Evolutionary conservation across 768 basidiomycete genomes (phyloP).

Genomic region (Clavaria fumosa): DNA sequence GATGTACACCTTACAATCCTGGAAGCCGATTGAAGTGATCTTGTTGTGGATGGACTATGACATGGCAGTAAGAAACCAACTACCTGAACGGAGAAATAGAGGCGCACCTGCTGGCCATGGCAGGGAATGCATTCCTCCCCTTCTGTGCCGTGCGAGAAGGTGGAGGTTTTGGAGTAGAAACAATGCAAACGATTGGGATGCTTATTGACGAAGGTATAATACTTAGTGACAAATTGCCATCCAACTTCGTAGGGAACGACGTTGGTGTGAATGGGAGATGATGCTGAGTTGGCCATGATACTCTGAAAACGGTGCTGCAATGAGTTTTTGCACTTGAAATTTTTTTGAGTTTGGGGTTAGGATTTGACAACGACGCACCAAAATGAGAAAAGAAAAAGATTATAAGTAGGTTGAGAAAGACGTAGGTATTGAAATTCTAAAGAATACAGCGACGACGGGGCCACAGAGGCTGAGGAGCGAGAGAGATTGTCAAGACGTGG

Average conservation of each 20-base stretch:
- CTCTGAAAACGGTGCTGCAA: conserved; percentile 13
- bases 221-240: conserved; percentile 99
- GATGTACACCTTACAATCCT: conserved; percentile 98
- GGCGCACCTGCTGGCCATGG: conserved; percentile 79
- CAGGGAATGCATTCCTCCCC: conserved; percentile 86
- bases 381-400: conserved; percentile 18
- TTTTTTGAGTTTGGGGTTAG: neutral
- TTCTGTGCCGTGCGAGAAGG: conserved; percentile 94
- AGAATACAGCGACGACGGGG: conserved; percentile 21
- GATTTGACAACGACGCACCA: neutral
- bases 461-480: conserved; percentile 15
- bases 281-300: conserved; percentile 14
- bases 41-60: conserved; percentile 89
- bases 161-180: conserved; percentile 97
- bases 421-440: conserved; percentile 18
- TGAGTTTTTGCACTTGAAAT: neutral
- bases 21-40: conserved; percentile 85
- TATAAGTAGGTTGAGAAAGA: conserved; percentile 15
- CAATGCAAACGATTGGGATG: conserved; percentile 92
- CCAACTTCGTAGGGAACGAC: conserved; percentile 90
- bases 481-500: no score
- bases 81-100: conserved; percentile 5
- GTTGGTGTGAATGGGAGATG: conserved; percentile 29
- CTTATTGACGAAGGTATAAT: conserved; percentile 99
- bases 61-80: conserved; percentile 5